Base-by-base conservation (phyloP, 306 rosid genomes). In the Prunus campanulata region DNA sequence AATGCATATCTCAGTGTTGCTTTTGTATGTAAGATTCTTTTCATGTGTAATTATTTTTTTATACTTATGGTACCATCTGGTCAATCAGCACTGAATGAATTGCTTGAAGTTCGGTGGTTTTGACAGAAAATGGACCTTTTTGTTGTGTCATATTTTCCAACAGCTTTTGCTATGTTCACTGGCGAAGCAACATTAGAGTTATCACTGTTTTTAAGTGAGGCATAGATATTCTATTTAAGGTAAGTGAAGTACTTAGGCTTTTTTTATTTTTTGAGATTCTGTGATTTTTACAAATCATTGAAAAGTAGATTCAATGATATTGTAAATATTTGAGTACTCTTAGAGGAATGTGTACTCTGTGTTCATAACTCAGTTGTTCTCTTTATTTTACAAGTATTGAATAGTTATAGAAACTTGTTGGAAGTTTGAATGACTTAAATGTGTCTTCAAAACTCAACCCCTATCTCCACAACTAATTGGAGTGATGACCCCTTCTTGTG, bases 81-180 rank as follows among this genome's bases (percentile, higher is more conserved):
- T 82, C 79, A 77, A 81, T 54, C 75, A 76, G 73, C 63, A 59
- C 72, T 77, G 69, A 39, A 69, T 75, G 69, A 64, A 67, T 71
- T 68, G 78, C 72, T 77, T 82, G 72, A 82, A 72, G 75, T 24
- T 30, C 49, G 77, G 76, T 79, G 77, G 78, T 83, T 73, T 74
- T 61, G 74, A 61, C 10, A 62, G 70, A 79, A 68, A 49, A 52
- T 74, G 61, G 72, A 74, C 65, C 65, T 25, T 59, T 12, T 3
- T 49, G 50, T 70, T 54, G 50, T 57, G 70, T 75, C 74, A 29
- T 54, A 79, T 73, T 70, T 70, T 78, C 81, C 66, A 79, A 50
- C 42, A 69, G 56, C 39, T 46, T 77, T 30, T 72, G 74, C 59
- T 47, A 54, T 48, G 44, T 61, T 60, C 80, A 52, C 51, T 70